Percentiles rank a stretch among this genome's conserved stretches.
Evolutionary conservation across 2,329 filamentous ascomycete species (phyloP).

Genomic region (Paradendryphiella salina): DNA sequence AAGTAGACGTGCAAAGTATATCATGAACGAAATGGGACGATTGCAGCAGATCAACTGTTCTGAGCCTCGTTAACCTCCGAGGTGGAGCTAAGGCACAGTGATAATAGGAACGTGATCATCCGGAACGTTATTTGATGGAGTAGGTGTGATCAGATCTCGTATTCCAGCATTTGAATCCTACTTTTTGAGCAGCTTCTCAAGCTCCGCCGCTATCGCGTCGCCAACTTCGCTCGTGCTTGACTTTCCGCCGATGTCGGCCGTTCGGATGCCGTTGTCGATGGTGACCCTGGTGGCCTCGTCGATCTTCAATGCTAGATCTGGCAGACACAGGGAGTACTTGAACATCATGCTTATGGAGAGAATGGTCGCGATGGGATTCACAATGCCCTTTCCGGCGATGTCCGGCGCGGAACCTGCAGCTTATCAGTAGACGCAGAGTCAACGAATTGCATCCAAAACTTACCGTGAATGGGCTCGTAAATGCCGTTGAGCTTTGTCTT

Average conservation of each 20-base stretch:
- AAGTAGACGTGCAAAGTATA: too few species aligned
- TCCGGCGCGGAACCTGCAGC: slow-evolving; percentile 79
- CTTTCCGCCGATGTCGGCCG: slow-evolving; percentile 81
- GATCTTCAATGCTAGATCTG: slow-evolving; percentile 74
- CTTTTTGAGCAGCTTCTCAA: slow-evolving; percentile 65
- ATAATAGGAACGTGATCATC: too few species aligned
- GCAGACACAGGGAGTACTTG: slow-evolving; percentile 83
- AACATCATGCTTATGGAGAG: slow-evolving; percentile 95
- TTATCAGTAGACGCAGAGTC: slow-evolving; percentile 15
- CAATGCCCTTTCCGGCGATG: slow-evolving; percentile 87
- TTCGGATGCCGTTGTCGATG: slow-evolving; percentile 77
- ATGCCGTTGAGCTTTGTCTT: slow-evolving; percentile 87
- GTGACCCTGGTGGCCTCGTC: slow-evolving; percentile 79
- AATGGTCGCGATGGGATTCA: slow-evolving; percentile 90
- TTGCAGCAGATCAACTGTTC: too few species aligned
- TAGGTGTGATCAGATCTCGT: not conserved
- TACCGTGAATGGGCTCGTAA: slow-evolving; percentile 96
- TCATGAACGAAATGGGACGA: too few species aligned
- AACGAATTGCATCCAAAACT: slow-evolving; percentile 23
- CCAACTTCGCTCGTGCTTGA: slow-evolving; percentile 77
- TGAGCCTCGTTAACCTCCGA: too few species aligned
- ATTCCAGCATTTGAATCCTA: slow-evolving; percentile 16
- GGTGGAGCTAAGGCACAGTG: too few species aligned
- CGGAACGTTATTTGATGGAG: too few species aligned
- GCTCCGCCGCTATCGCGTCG: slow-evolving; percentile 76